Evolutionary conservation across 345 rosid species (phyloP), one percentile per base, ranked within the genome.

Genomic region (Salix dunnii): DNA sequence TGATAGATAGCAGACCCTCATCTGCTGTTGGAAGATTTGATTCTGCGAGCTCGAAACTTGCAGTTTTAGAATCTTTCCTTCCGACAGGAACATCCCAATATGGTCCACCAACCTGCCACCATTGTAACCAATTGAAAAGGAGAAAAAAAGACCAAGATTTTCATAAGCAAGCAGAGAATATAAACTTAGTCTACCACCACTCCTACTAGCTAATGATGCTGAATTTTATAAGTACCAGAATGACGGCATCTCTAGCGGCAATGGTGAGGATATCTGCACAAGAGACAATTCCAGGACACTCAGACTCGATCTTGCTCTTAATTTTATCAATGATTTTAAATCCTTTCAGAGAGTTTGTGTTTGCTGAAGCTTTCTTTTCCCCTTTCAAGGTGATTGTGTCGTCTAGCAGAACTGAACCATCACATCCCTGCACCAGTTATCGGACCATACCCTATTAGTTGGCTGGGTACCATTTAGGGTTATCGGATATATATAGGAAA

Each of bases 41-140:
- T 18, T 8, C 51, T 3, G 89, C 92, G 0, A 90, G 87, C 46
- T 78, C 93, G 10, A 67, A 78, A 78, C 88, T 82, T 36, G 97
- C 96, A 18, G 91, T 89, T 70, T 71, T 95, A 7, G 99, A 91
- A 85, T 95, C 99, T 76, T 90, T 95, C 84, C 99, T 91, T 79
- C 99, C 97, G 40, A 93, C 80, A 4, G 93, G 97, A 81, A 95
- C 97, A 73, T 93, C 93, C 99, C 99, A 95, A 63, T 90, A 89
- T 28, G 99, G 97, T 67, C 97, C 99, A 36, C 97, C 97, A 66
- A 94, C 97, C 97, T 92, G 83, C 21, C 11, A 72, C 33, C 49
- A 73, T 55, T 38, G 51, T 11, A 17, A 23, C 21, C 11, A 55
- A 35, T n/a, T 7, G 43, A 21, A 28, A 20, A 11, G 53, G 20